These are phyloP conservation scores for Gardenia jasminoides DNA, from an alignment of 257 asterid genomes.

Conservation along the genomic window DNA sequence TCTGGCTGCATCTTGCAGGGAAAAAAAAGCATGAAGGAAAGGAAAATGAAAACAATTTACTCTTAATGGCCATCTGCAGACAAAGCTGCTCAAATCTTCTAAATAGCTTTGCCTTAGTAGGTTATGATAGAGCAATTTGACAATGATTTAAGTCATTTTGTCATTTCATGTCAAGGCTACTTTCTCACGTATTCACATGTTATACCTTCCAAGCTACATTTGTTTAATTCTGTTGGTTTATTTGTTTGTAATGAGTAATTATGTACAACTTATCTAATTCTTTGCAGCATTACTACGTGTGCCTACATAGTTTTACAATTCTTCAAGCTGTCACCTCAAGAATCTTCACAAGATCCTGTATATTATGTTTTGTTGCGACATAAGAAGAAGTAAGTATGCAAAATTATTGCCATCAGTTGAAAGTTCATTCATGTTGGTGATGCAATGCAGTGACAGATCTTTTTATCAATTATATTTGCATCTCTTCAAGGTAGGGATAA, in stretches of 20 bases:
- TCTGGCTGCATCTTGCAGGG: neutral
- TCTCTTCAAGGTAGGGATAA: neutral
- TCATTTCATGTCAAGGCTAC: neutral
- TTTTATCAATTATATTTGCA: neutral
- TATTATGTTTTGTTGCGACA: slow-evolving; percentile 63
- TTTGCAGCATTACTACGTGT: slow-evolving; percentile 77
- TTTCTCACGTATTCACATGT: neutral
- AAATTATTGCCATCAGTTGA: neutral
- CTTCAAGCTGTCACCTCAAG: slow-evolving; percentile 59
- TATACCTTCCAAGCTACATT: neutral
- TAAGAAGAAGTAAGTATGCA: slow-evolving; percentile 49
- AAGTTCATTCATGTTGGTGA: neutral
- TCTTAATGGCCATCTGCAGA: neutral
- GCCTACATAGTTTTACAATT: slow-evolving; percentile 66
- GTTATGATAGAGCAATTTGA: neutral
- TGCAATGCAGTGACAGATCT: neutral
- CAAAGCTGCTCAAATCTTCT: no score
- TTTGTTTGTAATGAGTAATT: neutral
- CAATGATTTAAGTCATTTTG: neutral
- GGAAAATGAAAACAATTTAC: neutral
- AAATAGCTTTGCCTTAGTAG: no score
- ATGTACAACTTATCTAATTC: slow-evolving; percentile 10
- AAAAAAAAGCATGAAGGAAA: neutral
- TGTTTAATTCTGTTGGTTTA: neutral
- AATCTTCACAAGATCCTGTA: slow-evolving; percentile 65